Conservation (phyloP, 2,329 filamentous ascomycete species). For the Aureobasidium zeae region DNA sequence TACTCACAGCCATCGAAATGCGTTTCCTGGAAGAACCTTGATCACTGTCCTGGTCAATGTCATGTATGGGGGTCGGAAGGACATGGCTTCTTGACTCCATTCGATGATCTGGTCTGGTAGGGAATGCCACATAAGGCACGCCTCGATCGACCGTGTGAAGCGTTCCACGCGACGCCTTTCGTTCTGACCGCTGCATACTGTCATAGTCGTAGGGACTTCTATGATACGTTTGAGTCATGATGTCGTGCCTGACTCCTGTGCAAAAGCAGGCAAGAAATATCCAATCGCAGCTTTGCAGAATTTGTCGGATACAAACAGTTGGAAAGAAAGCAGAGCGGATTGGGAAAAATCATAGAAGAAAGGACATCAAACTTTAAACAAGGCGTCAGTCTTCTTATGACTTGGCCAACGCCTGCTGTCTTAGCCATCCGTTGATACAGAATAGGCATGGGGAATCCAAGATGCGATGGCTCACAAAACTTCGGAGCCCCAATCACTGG, state of each 20-base stretch:
- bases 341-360: not conserved
- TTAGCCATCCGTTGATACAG: not conserved
- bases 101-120: conserved; percentile 4
- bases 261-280: not conserved
- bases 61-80: conserved; percentile 23
- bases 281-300: too few relatives aligned
- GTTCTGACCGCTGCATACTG: conserved; percentile 7
- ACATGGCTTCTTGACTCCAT: conserved; percentile 16
- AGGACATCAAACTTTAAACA: conserved; percentile 1
- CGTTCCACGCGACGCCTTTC: not conserved
- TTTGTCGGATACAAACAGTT: not conserved
- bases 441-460: too few relatives aligned
- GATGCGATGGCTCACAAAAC: conserved; percentile 12
- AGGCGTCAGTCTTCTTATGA: conserved; percentile 4
- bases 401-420: conserved; percentile 1
- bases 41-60: conserved; percentile 29
- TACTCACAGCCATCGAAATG: conserved; percentile 32
- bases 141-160: not conserved
- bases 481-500: conserved; percentile 3
- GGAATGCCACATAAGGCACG: not conserved
- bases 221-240: conserved; percentile 8
- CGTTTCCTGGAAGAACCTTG: conserved; percentile 21
- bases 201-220: conserved; percentile 11
- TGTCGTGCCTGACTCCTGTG: not conserved
- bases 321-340: not conserved